phyloP scores from a whole-genome alignment of 225 moss, liverwort and hornwort species.

The Sphagnum tenellum region DNA sequence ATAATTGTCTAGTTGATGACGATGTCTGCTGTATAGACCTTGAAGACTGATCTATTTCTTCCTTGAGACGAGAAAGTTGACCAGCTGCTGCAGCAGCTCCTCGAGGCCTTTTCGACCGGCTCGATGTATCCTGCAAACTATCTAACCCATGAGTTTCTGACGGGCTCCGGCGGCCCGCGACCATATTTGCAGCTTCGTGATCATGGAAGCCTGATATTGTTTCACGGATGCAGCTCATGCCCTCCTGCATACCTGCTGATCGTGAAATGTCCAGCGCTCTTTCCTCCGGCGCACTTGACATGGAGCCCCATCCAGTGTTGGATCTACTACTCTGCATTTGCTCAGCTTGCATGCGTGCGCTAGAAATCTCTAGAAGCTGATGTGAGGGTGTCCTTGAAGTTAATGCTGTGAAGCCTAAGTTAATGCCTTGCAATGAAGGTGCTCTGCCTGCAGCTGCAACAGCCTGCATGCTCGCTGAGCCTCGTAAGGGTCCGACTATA shows the following conservation, averaged over 20 bases:
- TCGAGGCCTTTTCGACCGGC: slow-evolving; percentile 48
- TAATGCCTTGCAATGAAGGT: slow-evolving; percentile 14
- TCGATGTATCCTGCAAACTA: slow-evolving; percentile 41
- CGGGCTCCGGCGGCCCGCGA: slow-evolving; percentile 21
- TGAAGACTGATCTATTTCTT: slow-evolving; percentile 68
- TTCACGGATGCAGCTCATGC: slow-evolving; percentile 57
- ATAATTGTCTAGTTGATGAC: slow-evolving; percentile 41
- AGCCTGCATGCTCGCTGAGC: slow-evolving; percentile 56
- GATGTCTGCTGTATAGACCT: slow-evolving; percentile 52
- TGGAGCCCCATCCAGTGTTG: slow-evolving; percentile 28
- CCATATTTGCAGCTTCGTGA: slow-evolving; percentile 55
- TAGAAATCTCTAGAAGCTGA: slow-evolving; percentile 39
- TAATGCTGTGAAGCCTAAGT: slow-evolving; percentile 20
- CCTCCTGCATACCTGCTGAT: slow-evolving; percentile 54
- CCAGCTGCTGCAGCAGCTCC: slow-evolving; percentile 6
- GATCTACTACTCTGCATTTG: slow-evolving; percentile 45
- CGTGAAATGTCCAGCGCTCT: slow-evolving; percentile 74
- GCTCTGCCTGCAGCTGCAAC: slow-evolving; percentile 19
- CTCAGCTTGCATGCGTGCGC: slow-evolving; percentile 45
- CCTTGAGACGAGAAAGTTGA: slow-evolving; percentile 51
- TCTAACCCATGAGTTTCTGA: slow-evolving; percentile 44
- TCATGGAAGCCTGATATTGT: slow-evolving; percentile 86
- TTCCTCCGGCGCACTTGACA: slow-evolving; percentile 39
- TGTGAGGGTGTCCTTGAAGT: slow-evolving; percentile 59
- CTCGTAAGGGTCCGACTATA: slow-evolving; percentile 66